These are phyloP conservation scores for Arachnomyces sp. DNA, from an alignment of 2,329 filamentous ascomycete genomes.

Conservation along the genomic window DNA sequence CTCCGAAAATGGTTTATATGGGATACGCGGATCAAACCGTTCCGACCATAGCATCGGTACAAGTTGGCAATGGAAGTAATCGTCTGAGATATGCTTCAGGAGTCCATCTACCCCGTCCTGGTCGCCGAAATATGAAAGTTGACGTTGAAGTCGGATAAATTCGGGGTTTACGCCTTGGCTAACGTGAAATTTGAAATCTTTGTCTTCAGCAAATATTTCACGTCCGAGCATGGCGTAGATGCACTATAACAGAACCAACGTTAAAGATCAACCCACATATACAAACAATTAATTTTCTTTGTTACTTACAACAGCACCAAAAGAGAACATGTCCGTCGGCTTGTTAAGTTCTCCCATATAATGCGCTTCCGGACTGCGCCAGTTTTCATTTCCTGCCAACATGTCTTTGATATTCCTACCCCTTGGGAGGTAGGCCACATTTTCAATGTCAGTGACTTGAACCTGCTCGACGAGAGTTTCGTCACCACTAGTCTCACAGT, in stretches of 20 bases:
- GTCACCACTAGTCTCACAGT: conserved; percentile 18
- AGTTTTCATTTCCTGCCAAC: conserved; percentile 25
- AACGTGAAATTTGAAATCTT: conserved; percentile 26
- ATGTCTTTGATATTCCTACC: conserved; percentile 21
- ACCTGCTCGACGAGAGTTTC: conserved; percentile 15
- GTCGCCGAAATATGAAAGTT: conserved; percentile 42
- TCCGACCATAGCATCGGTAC: too few species aligned
- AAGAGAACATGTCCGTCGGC: conserved; percentile 28
- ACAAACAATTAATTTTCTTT: too few species aligned
- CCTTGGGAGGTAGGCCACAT: conserved; percentile 28
- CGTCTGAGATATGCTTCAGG: conserved; percentile 26
- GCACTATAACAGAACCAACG: conserved; percentile 22
- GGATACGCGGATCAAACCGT: too few species aligned
- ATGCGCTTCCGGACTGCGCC: conserved; percentile 28
- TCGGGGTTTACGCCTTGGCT: conserved; percentile 26
- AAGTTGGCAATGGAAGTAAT: conserved; percentile 23
- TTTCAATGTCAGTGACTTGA: conserved; percentile 24
- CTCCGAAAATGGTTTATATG: too few species aligned
- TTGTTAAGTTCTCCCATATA: conserved; percentile 19
- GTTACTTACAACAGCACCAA: conserved; percentile 21
- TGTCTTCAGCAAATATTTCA: conserved; percentile 34
- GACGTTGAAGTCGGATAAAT: conserved; percentile 36
- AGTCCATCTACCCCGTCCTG: conserved; percentile 34
- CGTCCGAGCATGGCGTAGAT: conserved; percentile 40
- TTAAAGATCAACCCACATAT: conserved; percentile 1